Evolutionary conservation across 176 grass and related monocot species (phyloP).

Genomic region (Ampelocalamus luodianensis): DNA sequence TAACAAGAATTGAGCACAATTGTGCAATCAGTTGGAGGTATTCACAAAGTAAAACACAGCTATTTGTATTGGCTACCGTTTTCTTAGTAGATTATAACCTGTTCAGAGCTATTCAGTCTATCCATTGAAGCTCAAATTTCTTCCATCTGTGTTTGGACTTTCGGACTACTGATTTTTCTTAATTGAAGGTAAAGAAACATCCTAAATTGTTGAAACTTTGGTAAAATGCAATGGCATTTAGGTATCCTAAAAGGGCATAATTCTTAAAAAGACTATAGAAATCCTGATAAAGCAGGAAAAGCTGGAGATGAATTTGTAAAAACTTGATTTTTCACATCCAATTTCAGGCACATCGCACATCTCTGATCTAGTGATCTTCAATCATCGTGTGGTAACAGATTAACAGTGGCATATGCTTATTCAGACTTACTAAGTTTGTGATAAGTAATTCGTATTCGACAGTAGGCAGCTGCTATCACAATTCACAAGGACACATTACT

Average conservation of each 20-base stretch:
- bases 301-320: slow-evolving; percentile 10
- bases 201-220: slow-evolving; percentile 18
- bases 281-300: not conserved
- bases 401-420: slow-evolving; percentile 9
- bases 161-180: slow-evolving; percentile 7
- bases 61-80: slow-evolving; percentile 15
- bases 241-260: not conserved
- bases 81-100: slow-evolving; percentile 8
- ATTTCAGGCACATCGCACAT: not conserved
- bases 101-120: not conserved
- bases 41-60: slow-evolving; percentile 19
- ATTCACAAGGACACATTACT: not conserved
- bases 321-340: slow-evolving; percentile 6
- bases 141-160: not conserved
- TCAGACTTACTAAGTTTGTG: slow-evolving; percentile 10
- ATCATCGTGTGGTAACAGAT: not conserved
- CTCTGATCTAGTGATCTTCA: slow-evolving; percentile 13
- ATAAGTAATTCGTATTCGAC: slow-evolving; percentile 20
- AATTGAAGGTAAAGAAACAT: not conserved
- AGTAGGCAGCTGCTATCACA: slow-evolving; percentile 31
- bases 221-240: slow-evolving; percentile 9
- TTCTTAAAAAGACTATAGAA: not conserved
- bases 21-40: slow-evolving; percentile 50
- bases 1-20: slow-evolving; percentile 57
- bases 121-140: not conserved